These are phyloP conservation scores for Iris pallida DNA, from an alignment of 116 monocot species.

Conservation along the genomic window DNA sequence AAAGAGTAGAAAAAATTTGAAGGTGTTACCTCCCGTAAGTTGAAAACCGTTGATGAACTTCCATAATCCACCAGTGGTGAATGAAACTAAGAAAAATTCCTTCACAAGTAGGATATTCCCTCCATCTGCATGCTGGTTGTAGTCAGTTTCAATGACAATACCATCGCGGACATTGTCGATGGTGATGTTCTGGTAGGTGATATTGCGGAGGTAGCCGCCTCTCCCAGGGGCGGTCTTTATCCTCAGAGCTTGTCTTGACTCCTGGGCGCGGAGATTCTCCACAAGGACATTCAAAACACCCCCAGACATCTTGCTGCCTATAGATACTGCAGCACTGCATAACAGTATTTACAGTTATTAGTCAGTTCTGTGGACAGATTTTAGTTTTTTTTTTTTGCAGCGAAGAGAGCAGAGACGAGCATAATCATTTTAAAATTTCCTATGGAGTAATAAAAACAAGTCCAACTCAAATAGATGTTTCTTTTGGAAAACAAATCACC, in stretches of 20 bases:
- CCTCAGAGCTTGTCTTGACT: constrained; percentile 48
- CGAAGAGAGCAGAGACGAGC: constrained; percentile 44
- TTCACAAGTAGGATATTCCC: too few relatives aligned
- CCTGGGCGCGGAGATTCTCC: constrained; percentile 62
- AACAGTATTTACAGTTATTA: background rate
- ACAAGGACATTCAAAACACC: constrained; percentile 68
- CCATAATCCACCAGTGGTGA: too few relatives aligned
- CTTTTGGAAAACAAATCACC: constrained; percentile 72
- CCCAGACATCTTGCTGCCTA: constrained; percentile 94
- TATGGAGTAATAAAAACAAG: too few relatives aligned
- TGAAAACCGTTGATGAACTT: too few relatives aligned
- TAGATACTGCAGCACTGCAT: constrained; percentile 82
- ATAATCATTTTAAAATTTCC: constrained; percentile 8
- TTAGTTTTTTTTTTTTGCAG: too few relatives aligned
- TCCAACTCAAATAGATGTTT: too few relatives aligned
- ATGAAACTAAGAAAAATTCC: too few relatives aligned
- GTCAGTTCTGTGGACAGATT: too few relatives aligned
- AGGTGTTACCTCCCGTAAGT: too few relatives aligned
- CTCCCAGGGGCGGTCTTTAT: constrained; percentile 83
- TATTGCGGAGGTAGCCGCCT: constrained; percentile 59
- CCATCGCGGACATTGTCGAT: constrained; percentile 59
- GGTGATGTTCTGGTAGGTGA: constrained; percentile 56
- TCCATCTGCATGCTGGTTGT: constrained; percentile 70
- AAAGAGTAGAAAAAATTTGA: too few relatives aligned
- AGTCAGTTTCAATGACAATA: constrained; percentile 67